Conservation (phyloP, 2,329 filamentous ascomycete species). For the Cordyceps farinosa region DNA sequence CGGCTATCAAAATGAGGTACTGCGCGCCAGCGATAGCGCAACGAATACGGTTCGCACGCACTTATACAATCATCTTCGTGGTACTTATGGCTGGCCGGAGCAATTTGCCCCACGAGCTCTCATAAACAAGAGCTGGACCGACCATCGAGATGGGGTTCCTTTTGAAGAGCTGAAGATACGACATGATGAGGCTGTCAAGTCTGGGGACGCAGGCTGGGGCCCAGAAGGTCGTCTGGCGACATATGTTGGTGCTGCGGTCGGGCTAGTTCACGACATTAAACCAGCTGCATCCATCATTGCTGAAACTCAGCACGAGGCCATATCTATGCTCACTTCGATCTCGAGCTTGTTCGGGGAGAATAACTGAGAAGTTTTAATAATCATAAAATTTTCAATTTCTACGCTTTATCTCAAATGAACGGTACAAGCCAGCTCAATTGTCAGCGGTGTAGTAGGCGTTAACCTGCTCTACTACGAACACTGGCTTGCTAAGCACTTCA, state of each 20-base stretch:
- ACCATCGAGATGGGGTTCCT: constrained; percentile 32
- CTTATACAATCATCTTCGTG: constrained; percentile 43
- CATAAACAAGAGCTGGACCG: constrained; percentile 36
- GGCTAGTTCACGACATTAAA: constrained; percentile 40
- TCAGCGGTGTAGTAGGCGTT: background rate
- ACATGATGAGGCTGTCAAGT: constrained; percentile 38
- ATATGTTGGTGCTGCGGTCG: constrained; percentile 46
- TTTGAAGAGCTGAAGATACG: constrained; percentile 44
- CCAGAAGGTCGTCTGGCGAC: constrained; percentile 46
- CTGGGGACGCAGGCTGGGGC: constrained; percentile 45
- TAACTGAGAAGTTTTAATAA: background rate
- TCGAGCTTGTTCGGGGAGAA: background rate
- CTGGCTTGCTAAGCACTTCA: background rate
- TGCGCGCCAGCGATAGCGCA: constrained; percentile 39
- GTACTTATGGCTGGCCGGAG: constrained; percentile 41
- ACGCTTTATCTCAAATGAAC: too few relatives aligned
- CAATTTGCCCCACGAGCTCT: constrained; percentile 39
- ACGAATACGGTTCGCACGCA: constrained; percentile 38
- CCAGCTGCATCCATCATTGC: constrained; percentile 37
- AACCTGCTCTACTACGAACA: background rate
- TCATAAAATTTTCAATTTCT: too few relatives aligned
- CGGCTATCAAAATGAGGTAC: constrained; percentile 41
- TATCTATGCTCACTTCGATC: background rate
- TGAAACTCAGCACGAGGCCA: background rate
- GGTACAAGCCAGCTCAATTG: background rate